Evolutionary conservation across 2,329 filamentous ascomycete genomes (phyloP), one percentile per base, ranked within the genome.

Genomic region (Fonsecaea multimorphosa): DNA sequence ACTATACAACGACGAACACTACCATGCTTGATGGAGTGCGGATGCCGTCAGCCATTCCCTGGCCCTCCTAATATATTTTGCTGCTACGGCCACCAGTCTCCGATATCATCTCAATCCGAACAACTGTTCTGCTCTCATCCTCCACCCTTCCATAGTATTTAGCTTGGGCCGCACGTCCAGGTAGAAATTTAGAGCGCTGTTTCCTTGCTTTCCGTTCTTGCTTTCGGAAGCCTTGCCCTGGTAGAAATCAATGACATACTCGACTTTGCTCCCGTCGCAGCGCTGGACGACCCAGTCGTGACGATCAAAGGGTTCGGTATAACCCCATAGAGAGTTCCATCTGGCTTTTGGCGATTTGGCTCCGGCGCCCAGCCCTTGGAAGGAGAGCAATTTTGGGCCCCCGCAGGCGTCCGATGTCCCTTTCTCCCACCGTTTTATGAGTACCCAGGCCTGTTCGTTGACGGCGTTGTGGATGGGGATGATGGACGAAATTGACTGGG

Each of bases 191-290:
- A 89, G 73, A 52, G 82, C 83, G 63, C 79, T 80, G 3, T 56
- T 54, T 12, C 61, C 34, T 12, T 19, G 32, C 22, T 63, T 29
- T 8, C 38, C 29, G 24, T 22, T 80, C 79, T 12, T 46, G 27
- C 9, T 52, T 34, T 9, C 24, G 36, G 3, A 49, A 46, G 82
- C 77, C 72, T 83, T 87, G 0, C 95, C 95, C 4, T 92, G 88
- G 76, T 99, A 99, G 74, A 99, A 99, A 79, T 99, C 95, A 77
- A 99, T 99, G 44, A 99, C 90, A 76, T 99, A 99, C 73, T 98
- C 95, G 56, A 99, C 81, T 74, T 87, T 87, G 64, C 77, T 74
- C 6, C 80, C 81, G 22, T 91, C 94, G 76, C 95, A 98, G 58
- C 95, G 85, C 79, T 99, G 93, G 38, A 99, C 89, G 27, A 97